Percentiles rank a stretch among this genome's conserved stretches.
Conservation (phyloP, 768 basidiomycete genomes). For the Mycena haematopus region DNA sequence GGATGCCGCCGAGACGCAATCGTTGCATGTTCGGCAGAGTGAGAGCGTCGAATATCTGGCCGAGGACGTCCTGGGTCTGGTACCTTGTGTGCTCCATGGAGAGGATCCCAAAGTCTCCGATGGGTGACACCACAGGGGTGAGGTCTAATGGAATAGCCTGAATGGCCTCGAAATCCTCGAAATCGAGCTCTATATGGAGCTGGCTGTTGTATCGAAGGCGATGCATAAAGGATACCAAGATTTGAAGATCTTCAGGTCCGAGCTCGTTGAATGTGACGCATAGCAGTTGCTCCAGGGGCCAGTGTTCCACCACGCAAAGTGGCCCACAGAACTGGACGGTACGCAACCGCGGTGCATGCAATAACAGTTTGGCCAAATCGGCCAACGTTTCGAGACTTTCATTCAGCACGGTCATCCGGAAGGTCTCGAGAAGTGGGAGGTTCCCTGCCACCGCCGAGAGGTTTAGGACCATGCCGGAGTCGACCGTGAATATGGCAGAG, state of each 20-base stretch:
- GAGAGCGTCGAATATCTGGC: background rate
- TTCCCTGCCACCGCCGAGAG: background rate
- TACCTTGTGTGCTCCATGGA: background rate
- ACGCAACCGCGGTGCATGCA: background rate
- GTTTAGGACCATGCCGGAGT: background rate
- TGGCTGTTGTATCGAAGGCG: background rate
- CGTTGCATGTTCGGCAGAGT: background rate
- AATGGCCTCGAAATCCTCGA: background rate
- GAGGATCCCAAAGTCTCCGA: background rate
- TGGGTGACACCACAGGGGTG: background rate
- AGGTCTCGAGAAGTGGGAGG: slow-evolving; percentile 4
- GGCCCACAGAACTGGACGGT: slow-evolving; percentile 1
- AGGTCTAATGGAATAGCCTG: background rate
- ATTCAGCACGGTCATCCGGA: background rate
- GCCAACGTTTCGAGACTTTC: background rate
- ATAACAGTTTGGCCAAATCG: background rate
- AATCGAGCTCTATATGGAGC: background rate
- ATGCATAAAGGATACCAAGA: background rate
- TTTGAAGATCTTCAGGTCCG: background rate
- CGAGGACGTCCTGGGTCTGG: background rate
- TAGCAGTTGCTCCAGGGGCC: slow-evolving; percentile 8
- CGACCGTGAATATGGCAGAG: background rate
- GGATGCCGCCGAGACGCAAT: background rate
- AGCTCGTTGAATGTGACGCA: background rate
- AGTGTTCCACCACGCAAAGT: background rate